Conservation (phyloP, 805 yeast species). For the Brettanomyces naardenensis region DNA sequence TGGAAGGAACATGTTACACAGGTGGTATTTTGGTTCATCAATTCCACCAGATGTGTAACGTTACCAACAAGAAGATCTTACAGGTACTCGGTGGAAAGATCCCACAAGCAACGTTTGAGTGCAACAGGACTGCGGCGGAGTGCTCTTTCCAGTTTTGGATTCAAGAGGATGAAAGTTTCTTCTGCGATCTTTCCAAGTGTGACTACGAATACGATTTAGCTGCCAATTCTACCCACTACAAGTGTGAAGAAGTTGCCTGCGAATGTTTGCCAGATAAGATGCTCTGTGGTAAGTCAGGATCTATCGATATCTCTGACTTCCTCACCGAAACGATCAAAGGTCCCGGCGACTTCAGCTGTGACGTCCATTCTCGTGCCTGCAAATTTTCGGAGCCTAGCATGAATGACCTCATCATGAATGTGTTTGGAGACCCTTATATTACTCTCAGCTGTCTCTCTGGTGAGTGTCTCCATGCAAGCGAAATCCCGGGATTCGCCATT, state of each 20-base stretch:
- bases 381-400: slow-evolving; percentile 89
- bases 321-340: slow-evolving; percentile 83
- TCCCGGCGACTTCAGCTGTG: slow-evolving; percentile 89
- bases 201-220: slow-evolving; percentile 54
- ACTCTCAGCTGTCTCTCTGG: slow-evolving; percentile 76
- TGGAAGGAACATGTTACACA: slow-evolving; percentile 82
- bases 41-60: slow-evolving; percentile 89
- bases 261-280: slow-evolving; percentile 86
- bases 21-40: slow-evolving; percentile 76
- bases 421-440: slow-evolving; percentile 92
- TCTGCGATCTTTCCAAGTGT: slow-evolving; percentile 76
- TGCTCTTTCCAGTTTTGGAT: slow-evolving; percentile 98
- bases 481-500: slow-evolving; percentile 79
- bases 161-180: slow-evolving; percentile 81
- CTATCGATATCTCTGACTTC: slow-evolving; percentile 91
- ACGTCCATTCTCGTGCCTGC: slow-evolving; percentile 53
- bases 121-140: slow-evolving; percentile 53
- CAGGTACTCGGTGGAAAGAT: slow-evolving; percentile 69
- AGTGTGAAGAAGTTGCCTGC: slow-evolving; percentile 74
- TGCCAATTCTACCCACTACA: slow-evolving; percentile 64
- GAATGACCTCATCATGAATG: slow-evolving; percentile 83
- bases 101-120: slow-evolving; percentile 90
- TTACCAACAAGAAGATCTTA: slow-evolving; percentile 80
- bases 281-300: slow-evolving; percentile 91
- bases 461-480: slow-evolving; percentile 88